Base-by-base conservation (phyloP, 768 basidiomycete species). In the Sistotremastrum niveocremeum region DNA sequence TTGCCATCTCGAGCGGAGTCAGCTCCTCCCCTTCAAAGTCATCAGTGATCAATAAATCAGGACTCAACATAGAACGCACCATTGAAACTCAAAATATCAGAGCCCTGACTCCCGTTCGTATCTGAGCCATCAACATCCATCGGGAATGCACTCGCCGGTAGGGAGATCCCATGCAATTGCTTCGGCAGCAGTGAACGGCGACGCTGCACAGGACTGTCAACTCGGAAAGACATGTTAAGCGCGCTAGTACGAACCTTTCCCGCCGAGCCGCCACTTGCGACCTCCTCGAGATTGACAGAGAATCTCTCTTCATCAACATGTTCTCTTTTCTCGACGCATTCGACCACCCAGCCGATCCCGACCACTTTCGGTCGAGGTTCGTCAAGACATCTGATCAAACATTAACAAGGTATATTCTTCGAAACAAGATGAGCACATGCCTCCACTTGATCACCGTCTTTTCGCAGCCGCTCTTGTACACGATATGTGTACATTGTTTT, bases 311-410 rank as follows among this genome's bases (percentile, higher is more conserved):
- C 88, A 28, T 81, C 84, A 3, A 83, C 74, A 39, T 62, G 72
- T 36, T 60, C 60, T 39, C 72, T 69, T 51, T 78, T 74, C 54
- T 90, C 87, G 2, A 73, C 81, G 52, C 87, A 93, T 56, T 86
- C 79, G 2, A 90, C 84, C 4, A 93, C 83, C 89, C 89, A 91
- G 11, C 77, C 81, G 52, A 90, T 85, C 6, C 86, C 84, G 10
- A 94, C 82, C 10, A 88, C 78, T 29, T 65, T 52, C 0, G 89
- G 89, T 55, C 80, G 72, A 56, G 60, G 84, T 37, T 86, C 79
- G 39, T 75, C 66, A 28, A 85, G 63, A 41, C 77, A 57, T 44
- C 83, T 84, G 34, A 7, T 39, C 9, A 35, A 32, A 31, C 29
- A 38, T 28, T 37, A 20, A 28, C 10, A 8, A 38, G 8, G 38